A percentile compares a stretch with the other conserved stretches of the same genome.
Conservation (phyloP, 2,329 filamentous ascomycete genomes). For the Cladosporium halotolerans region DNA sequence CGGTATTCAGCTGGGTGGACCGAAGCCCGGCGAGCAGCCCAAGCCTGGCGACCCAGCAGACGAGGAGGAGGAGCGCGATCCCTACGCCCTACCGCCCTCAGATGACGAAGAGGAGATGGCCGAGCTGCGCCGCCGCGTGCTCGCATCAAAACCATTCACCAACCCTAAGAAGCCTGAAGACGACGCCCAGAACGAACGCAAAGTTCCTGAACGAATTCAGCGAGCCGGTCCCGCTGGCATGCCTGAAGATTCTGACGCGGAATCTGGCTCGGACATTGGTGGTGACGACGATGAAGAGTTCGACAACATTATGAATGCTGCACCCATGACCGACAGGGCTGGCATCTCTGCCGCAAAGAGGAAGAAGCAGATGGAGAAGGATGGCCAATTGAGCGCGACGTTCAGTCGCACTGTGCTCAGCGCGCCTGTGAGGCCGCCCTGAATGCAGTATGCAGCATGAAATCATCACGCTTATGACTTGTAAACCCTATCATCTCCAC, state of each 20-base stretch:
- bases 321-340: conserved; percentile 78
- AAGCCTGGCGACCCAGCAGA: conserved; percentile 34
- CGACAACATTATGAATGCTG: conserved; percentile 87
- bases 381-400: conserved; percentile 38
- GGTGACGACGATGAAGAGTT: conserved; percentile 67
- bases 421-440: conserved; percentile 42
- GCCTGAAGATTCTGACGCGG: conserved; percentile 54
- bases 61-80: conserved; percentile 52
- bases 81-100: conserved; percentile 66
- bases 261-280: conserved; percentile 65
- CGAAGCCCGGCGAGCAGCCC: conserved; percentile 48
- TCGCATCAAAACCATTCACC: conserved; percentile 82
- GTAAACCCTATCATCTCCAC: not conserved
- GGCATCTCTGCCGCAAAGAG: conserved; percentile 62
- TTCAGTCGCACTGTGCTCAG: conserved; percentile 45
- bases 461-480: not conserved
- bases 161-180: conserved; percentile 39
- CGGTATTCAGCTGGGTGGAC: conserved; percentile 30
- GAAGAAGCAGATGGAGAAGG: conserved; percentile 44
- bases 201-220: conserved; percentile 55
- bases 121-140: conserved; percentile 80
- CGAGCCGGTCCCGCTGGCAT: conserved; percentile 35
- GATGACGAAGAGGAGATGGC: conserved; percentile 89
- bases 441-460: not conserved
- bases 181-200: conserved; percentile 43